These are phyloP conservation scores for Hypoxylon sp. DNA, from an alignment of 2,329 filamentous ascomycete species.

Conservation along the genomic window DNA sequence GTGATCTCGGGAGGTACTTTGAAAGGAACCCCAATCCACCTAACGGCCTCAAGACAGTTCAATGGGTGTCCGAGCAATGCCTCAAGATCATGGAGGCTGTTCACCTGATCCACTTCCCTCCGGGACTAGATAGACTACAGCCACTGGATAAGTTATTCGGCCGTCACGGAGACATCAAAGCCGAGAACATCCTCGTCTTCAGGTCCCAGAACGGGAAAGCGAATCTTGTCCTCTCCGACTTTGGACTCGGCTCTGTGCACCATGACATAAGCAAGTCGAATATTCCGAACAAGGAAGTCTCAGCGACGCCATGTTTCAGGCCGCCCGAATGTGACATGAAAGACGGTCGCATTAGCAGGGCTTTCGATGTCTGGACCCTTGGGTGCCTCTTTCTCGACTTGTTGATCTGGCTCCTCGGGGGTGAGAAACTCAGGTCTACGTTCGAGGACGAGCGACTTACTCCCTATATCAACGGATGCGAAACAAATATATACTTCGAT, in stretches of 20 bases:
- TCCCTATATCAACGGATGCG: neutral
- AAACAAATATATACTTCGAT: conserved; percentile 19
- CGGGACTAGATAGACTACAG: conserved; percentile 1
- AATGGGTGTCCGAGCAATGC: conserved; percentile 30
- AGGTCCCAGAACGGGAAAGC: neutral
- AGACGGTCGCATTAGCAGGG: conserved; percentile 12
- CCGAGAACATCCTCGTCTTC: conserved; percentile 41
- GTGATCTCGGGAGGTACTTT: conserved; percentile 44
- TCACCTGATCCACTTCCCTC: conserved; percentile 36
- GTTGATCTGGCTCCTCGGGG: conserved; percentile 28
- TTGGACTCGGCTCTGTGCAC: conserved; percentile 32
- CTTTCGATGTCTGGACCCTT: conserved; percentile 37
- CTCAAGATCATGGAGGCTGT: conserved; percentile 27
- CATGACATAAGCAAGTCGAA: conserved; percentile 30
- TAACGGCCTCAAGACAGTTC: neutral
- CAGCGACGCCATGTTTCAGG: conserved; percentile 14
- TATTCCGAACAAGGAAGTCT: neutral
- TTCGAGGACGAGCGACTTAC: conserved; percentile 4
- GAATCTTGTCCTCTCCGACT: conserved; percentile 33
- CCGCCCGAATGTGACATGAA: conserved; percentile 36
- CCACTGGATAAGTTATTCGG: conserved; percentile 31
- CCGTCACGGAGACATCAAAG: conserved; percentile 50
- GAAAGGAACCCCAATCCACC: neutral
- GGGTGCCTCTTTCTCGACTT: conserved; percentile 40
- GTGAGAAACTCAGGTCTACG: neutral